phyloP scores from a whole-genome alignment of 148 eudicot species.

The Camellia japonica region DNA sequence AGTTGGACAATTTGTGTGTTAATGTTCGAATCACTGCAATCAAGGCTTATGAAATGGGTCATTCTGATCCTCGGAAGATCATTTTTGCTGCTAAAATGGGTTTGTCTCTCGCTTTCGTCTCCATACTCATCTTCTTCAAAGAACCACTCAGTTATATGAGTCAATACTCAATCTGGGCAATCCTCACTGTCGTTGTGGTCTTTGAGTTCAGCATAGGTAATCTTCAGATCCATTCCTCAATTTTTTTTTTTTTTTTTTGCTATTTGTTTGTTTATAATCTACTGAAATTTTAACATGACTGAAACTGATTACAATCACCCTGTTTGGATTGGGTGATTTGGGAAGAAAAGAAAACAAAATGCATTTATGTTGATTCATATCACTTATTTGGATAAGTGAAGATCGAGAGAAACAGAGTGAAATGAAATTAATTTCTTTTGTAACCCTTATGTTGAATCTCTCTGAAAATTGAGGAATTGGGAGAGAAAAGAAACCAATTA shows the following conservation, averaged over 20 bases:
- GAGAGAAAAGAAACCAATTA: too few species aligned
- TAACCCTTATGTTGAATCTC: too few species aligned
- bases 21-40: slow-evolving; percentile 12
- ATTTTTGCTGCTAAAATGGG: slow-evolving; percentile 57
- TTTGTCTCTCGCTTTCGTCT: slow-evolving; percentile 45
- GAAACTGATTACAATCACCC: too few species aligned
- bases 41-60: slow-evolving; percentile 45
- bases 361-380: too few species aligned
- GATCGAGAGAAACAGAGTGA: too few species aligned
- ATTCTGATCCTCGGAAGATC: slow-evolving; percentile 54
- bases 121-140: slow-evolving; percentile 52
- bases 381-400: too few species aligned
- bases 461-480: too few species aligned
- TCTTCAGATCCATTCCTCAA: neutral
- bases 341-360: too few species aligned
- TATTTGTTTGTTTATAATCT: neutral
- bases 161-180: slow-evolving; percentile 56
- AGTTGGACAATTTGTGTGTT: slow-evolving; percentile 10
- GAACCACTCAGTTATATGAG: slow-evolving; percentile 39
- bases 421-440: too few species aligned
- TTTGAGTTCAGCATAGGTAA: slow-evolving; percentile 70
- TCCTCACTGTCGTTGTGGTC: slow-evolving; percentile 62
- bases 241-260: neutral
- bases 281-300: too few species aligned
- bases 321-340: too few species aligned